A percentile compares a stretch with the other conserved stretches of the same genome.
These are phyloP conservation scores for Fraxinus latifolia DNA, from an alignment of 305 asterid genomes.

Conservation along the genomic window DNA sequence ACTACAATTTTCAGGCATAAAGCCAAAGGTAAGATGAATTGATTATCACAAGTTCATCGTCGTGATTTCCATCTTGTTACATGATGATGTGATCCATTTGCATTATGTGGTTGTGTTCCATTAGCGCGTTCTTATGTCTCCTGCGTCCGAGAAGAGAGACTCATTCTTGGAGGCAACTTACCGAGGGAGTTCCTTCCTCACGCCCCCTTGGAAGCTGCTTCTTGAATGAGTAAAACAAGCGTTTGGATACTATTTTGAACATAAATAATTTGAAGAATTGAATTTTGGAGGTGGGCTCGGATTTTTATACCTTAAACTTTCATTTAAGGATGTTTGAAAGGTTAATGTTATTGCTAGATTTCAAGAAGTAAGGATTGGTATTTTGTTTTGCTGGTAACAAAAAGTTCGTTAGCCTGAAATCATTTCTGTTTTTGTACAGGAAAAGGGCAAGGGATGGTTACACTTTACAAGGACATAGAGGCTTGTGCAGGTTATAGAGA, in stretches of 20 bases:
- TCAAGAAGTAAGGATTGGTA: background rate
- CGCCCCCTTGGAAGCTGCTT: background rate
- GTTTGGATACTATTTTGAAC: background rate
- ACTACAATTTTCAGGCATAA: slow-evolving; percentile 2
- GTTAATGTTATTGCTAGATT: background rate
- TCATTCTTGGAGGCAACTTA: background rate
- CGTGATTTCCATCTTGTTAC: background rate
- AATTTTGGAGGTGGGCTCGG: background rate
- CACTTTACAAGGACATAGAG: slow-evolving; percentile 55
- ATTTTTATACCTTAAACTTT: background rate
- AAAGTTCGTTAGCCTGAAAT: background rate
- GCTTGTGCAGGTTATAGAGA: slow-evolving; percentile 56
- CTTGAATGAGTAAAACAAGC: background rate
- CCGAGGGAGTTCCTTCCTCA: background rate
- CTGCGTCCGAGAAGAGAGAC: background rate
- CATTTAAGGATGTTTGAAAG: background rate
- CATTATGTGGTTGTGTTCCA: background rate
- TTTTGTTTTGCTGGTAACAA: background rate
- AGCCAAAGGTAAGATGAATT: slow-evolving; percentile 38
- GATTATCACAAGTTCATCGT: background rate
- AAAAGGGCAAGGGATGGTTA: slow-evolving; percentile 37
- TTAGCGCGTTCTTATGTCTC: background rate
- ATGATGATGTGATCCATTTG: background rate
- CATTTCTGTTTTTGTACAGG: slow-evolving; percentile 25
- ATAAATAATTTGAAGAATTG: background rate